These are phyloP conservation scores for Penicillium coprophilum DNA, from an alignment of 495 filamentous ascomycete species.

Conservation along the genomic window DNA sequence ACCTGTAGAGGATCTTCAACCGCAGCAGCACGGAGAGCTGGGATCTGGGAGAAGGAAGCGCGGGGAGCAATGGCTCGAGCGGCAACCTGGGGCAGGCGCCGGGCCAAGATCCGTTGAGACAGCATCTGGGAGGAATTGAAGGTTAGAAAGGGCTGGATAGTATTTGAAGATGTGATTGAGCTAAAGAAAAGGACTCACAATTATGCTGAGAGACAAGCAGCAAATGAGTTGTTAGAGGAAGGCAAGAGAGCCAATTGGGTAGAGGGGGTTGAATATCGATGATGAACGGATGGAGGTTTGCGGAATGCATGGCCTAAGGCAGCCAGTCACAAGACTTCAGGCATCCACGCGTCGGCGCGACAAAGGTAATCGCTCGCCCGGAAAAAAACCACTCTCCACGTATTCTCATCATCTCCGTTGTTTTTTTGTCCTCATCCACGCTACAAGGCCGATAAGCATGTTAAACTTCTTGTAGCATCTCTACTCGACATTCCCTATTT, in stretches of 20 bases:
- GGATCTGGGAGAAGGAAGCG: constrained; percentile 53
- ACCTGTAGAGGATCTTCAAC: constrained; percentile 79
- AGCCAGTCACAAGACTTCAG: constrained; percentile 10
- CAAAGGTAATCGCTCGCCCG: constrained; percentile 26
- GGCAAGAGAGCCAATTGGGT: constrained; percentile 23
- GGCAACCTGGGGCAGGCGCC: constrained; percentile 47
- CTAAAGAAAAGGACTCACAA: constrained; percentile 23
- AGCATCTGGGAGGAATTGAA: constrained; percentile 56
- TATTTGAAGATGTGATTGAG: not conserved
- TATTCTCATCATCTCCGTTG: constrained; percentile 33
- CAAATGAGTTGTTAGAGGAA: constrained; percentile 28
- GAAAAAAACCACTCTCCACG: constrained; percentile 50
- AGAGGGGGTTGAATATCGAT: constrained; percentile 30
- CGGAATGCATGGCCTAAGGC: constrained; percentile 25
- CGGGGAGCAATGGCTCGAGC: constrained; percentile 52
- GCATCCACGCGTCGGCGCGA: constrained; percentile 31
- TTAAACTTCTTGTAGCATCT: constrained; percentile 60
- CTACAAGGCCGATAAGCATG: constrained; percentile 53
- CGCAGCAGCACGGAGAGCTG: constrained; percentile 54
- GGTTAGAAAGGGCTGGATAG: constrained; percentile 15
- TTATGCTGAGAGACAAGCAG: constrained; percentile 31
- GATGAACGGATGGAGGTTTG: constrained; percentile 41
- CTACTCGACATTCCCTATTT: constrained; percentile 52
- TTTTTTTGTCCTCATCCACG: constrained; percentile 42
- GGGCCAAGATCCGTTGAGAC: constrained; percentile 57